Percentiles rank a stretch among this genome's conserved stretches.
phyloP scores from a whole-genome alignment of 108 stramenopile genomes.

The Poteriospumella lacustris region DNA sequence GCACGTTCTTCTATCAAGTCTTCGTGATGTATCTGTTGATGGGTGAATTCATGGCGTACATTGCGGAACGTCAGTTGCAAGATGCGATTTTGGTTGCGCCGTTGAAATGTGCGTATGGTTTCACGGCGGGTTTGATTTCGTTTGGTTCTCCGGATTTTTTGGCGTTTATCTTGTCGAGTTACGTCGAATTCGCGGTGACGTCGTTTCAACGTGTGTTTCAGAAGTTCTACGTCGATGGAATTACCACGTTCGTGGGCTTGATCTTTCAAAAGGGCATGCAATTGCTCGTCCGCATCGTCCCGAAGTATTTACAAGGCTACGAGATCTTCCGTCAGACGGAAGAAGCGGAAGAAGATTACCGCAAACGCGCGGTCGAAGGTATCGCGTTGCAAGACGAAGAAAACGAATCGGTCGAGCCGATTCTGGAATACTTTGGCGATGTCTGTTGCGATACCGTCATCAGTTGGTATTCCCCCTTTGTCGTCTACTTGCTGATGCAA shows the following conservation, averaged over 20 bases:
- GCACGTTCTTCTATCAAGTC: slow-evolving; percentile 67
- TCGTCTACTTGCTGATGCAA: slow-evolving; percentile 62
- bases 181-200: slow-evolving; percentile 68
- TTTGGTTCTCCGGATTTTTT: slow-evolving; percentile 69
- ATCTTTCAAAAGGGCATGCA: neutral
- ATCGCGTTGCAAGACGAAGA: slow-evolving; percentile 55
- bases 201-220: slow-evolving; percentile 40
- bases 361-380: slow-evolving; percentile 48
- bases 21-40: neutral
- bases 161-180: slow-evolving; percentile 69
- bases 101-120: slow-evolving; percentile 34
- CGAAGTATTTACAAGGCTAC: slow-evolving; percentile 35
- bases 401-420: slow-evolving; percentile 64
- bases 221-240: slow-evolving; percentile 62
- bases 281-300: slow-evolving; percentile 27
- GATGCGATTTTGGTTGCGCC: slow-evolving; percentile 69
- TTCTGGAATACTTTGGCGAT: slow-evolving; percentile 59
- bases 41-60: neutral
- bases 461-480: slow-evolving; percentile 61
- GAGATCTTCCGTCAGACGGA: slow-evolving; percentile 24
- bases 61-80: slow-evolving; percentile 60
- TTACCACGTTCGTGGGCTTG: neutral
- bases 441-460: slow-evolving; percentile 62
- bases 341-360: slow-evolving; percentile 23
- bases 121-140: slow-evolving; percentile 57